Percentiles rank a stretch among this genome's conserved stretches.
Conservation (phyloP, 495 filamentous ascomycete genomes). For the Neurospora tetrasperma region DNA sequence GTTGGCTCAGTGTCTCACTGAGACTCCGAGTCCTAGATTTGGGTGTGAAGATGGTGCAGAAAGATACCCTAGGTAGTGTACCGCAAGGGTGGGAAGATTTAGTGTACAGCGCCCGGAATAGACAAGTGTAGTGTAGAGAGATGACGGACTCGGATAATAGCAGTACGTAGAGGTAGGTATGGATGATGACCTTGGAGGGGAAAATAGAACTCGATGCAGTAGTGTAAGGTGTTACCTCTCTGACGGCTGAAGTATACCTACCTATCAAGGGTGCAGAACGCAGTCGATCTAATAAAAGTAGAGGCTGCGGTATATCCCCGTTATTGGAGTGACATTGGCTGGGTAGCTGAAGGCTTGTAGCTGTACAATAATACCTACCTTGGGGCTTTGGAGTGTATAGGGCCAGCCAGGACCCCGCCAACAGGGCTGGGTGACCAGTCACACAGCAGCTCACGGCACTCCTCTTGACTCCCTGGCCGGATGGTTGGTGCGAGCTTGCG, state of each 20-base stretch:
- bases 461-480: neutral
- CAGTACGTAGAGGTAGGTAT: neutral
- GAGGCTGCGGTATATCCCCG: constrained; percentile 5
- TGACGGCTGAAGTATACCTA: neutral
- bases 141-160: constrained; percentile 12
- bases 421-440: constrained; percentile 17
- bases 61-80: neutral
- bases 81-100: neutral
- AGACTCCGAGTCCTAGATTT: neutral
- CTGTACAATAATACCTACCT: neutral
- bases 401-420: constrained; percentile 7
- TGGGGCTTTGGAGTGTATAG: neutral
- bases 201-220: constrained; percentile 18
- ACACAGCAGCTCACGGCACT: constrained; percentile 11
- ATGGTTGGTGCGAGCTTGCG: constrained; percentile 12
- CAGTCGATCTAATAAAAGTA: constrained; percentile 18
- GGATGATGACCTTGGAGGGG: constrained; percentile 8
- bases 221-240: neutral
- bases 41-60: neutral
- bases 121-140: constrained; percentile 3
- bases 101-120: neutral
- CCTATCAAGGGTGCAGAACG: constrained; percentile 16
- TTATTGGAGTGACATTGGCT: constrained; percentile 6
- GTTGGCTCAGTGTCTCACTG: neutral
- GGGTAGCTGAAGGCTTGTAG: neutral